Conservation (phyloP, 371 early-diverging fungal species). For the Circinella minor region DNA sequence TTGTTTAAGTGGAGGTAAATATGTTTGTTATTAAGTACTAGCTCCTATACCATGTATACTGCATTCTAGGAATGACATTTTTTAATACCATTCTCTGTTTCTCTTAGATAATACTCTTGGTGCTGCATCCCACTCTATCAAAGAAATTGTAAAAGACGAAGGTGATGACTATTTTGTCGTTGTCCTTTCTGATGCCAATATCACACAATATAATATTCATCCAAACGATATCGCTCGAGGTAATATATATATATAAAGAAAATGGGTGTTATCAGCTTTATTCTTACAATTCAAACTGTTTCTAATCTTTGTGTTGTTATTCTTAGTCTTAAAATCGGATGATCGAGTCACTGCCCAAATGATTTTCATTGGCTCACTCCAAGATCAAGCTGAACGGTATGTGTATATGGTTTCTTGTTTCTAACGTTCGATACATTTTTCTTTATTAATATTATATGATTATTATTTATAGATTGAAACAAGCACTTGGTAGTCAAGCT, state of each 20-base stretch:
- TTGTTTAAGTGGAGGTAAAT: slow-evolving; percentile 67
- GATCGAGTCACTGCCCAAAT: slow-evolving; percentile 73
- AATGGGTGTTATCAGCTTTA: no score
- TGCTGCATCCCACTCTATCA: slow-evolving; percentile 72
- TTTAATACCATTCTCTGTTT: neutral
- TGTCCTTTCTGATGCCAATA: slow-evolving; percentile 86
- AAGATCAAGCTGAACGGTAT: slow-evolving; percentile 71
- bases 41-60: no score
- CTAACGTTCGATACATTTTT: neutral
- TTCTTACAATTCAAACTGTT: slow-evolving; percentile 1
- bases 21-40: neutral
- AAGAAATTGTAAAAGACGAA: slow-evolving; percentile 75
- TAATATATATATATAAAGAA: slow-evolving; percentile 24
- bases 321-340: slow-evolving; percentile 65
- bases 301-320: neutral
- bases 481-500: slow-evolving; percentile 67
- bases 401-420: slow-evolving; percentile 14
- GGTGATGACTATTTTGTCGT: slow-evolving; percentile 83
- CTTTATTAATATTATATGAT: neutral
- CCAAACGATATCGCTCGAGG: slow-evolving; percentile 75
- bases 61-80: no score
- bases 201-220: slow-evolving; percentile 80
- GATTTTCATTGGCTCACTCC: slow-evolving; percentile 73
- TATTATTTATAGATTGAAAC: slow-evolving; percentile 49
- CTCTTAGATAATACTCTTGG: slow-evolving; percentile 72